Percentiles rank a stretch among this genome's conserved stretches.
Conservation (phyloP, 192 early-diverging fungal species). For the Pilobolus umbonatus region DNA sequence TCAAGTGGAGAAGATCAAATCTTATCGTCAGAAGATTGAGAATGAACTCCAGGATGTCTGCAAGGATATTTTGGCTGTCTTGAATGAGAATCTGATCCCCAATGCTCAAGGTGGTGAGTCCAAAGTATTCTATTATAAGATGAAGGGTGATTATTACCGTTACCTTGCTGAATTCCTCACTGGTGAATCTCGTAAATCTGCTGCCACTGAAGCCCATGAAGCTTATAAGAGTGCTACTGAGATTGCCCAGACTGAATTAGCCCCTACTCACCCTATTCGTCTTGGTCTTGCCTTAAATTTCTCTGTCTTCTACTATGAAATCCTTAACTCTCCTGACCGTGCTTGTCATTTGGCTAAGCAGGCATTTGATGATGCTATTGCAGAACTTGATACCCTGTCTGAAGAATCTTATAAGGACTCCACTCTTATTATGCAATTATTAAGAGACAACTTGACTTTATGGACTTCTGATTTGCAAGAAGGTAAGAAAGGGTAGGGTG, state of each 20-base stretch:
- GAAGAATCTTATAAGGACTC: conserved; percentile 98
- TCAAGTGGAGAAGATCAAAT: conserved; percentile 84
- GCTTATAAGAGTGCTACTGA: conserved; percentile 91
- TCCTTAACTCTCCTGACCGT: conserved; percentile 93
- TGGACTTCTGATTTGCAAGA: conserved; percentile 87
- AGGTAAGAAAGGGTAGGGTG: conserved; percentile 8
- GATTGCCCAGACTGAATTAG: conserved; percentile 70
- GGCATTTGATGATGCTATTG: conserved; percentile 95
- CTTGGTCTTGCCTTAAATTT: conserved; percentile 96
- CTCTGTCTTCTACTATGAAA: conserved; percentile 99
- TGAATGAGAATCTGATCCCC: conserved; percentile 86
- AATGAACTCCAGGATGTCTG: conserved; percentile 88
- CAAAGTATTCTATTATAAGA: conserved; percentile 99
- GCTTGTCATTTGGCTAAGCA: conserved; percentile 95
- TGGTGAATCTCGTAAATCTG: conserved; percentile 74
- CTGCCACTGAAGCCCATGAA: conserved; percentile 75
- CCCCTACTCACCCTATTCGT: conserved; percentile 96
- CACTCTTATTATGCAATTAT: conserved; percentile 96
- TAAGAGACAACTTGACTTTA: conserved; percentile 94
- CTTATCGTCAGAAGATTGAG: conserved; percentile 91
- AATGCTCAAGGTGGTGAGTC: conserved; percentile 88
- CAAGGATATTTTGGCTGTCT: conserved; percentile 82
- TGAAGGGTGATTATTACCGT: conserved; percentile 98
- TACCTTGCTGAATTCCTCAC: conserved; percentile 93
- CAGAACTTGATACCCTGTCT: conserved; percentile 86